Evolutionary conservation across 352 stramenopile genomes (phyloP).

Genomic region (Globisporangium sylvaticum): DNA sequence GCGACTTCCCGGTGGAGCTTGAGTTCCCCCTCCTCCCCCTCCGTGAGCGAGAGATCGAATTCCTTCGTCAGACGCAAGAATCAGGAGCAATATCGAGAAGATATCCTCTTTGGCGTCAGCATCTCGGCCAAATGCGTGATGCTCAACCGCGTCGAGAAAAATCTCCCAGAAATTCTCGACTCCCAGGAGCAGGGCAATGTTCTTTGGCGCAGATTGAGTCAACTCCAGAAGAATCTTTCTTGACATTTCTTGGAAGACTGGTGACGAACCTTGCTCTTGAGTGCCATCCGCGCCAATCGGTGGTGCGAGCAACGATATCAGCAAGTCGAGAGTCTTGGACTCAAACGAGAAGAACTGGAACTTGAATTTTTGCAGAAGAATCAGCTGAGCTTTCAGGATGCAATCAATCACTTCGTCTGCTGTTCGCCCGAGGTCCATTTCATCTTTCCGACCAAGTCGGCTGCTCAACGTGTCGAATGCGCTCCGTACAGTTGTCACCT

Average conservation of each 20-base stretch:
- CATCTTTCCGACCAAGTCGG: conserved; percentile 47
- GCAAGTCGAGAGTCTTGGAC: conserved; percentile 56
- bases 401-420: conserved; percentile 68
- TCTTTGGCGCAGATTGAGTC: conserved; percentile 46
- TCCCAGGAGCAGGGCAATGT: conserved; percentile 35
- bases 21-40: neutral
- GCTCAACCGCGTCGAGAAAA: conserved; percentile 45
- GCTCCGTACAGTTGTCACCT: conserved; percentile 43
- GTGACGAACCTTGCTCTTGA: conserved; percentile 21
- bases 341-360: conserved; percentile 81
- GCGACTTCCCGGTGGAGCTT: conserved; percentile 18
- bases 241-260: conserved; percentile 14
- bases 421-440: conserved; percentile 43
- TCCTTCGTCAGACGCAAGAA: conserved; percentile 46
- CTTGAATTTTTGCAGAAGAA: conserved; percentile 65
- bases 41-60: conserved; percentile 34
- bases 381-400: conserved; percentile 62
- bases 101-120: conserved; percentile 44
- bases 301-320: conserved; percentile 29
- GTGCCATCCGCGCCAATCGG: conserved; percentile 15
- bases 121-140: conserved; percentile 34
- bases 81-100: conserved; percentile 47
- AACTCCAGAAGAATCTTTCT: conserved; percentile 29
- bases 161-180: conserved; percentile 45
- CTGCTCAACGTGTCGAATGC: conserved; percentile 60